These are phyloP conservation scores for Ustilago vetiveriae DNA, from an alignment of 1,284 basidiomycete species.

Conservation along the genomic window DNA sequence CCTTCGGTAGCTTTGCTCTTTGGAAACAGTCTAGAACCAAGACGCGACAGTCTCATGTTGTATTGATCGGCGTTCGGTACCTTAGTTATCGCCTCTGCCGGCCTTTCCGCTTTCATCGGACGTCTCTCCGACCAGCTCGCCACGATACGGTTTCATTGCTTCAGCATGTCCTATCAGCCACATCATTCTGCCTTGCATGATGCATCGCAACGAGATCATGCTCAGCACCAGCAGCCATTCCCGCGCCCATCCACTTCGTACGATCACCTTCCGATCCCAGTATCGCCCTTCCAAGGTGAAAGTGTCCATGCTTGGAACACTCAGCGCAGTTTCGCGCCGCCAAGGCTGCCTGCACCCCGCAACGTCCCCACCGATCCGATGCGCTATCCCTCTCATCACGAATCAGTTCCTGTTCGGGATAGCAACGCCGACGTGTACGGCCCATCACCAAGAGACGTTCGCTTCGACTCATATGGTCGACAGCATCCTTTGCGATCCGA, in stretches of 20 bases:
- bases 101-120: neutral
- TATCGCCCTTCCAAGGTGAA: neutral
- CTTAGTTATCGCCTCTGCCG: too few species aligned
- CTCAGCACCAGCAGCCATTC: slow-evolving; percentile 1
- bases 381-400: slow-evolving; percentile 1
- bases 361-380: neutral
- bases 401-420: neutral
- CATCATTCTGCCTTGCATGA: neutral
- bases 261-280: neutral
- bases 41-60: too few species aligned
- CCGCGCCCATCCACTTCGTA: slow-evolving; percentile 4
- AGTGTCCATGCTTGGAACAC: neutral
- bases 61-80: too few species aligned
- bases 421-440: neutral
- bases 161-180: slow-evolving; percentile 8
- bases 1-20: too few species aligned
- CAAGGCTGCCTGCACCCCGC: slow-evolving; percentile 21
- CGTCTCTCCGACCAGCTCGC: neutral
- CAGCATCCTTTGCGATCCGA: slow-evolving; percentile 3
- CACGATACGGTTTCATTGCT: neutral
- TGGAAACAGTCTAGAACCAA: too few species aligned
- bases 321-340: slow-evolving; percentile 13
- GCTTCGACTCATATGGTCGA: neutral
- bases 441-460: slow-evolving; percentile 1
- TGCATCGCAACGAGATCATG: slow-evolving; percentile 1